Conservation (phyloP, 371 early-diverging fungal species). For the Basidiobolus meristosporus region DNA sequence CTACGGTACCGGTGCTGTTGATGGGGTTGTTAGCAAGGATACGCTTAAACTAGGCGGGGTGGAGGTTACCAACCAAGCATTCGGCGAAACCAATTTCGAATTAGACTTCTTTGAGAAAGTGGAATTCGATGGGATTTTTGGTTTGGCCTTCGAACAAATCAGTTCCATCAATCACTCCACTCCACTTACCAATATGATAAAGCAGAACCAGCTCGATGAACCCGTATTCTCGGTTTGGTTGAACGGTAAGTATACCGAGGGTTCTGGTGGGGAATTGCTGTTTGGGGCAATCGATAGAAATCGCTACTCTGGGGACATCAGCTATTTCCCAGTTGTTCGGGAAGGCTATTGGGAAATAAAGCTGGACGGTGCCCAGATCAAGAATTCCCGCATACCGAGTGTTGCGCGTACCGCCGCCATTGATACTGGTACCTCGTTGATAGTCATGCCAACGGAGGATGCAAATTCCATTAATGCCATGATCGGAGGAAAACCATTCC, state of each 20-base stretch:
- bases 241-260: slow-evolving; percentile 20
- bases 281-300: slow-evolving; percentile 61
- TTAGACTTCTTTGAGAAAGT: slow-evolving; percentile 76
- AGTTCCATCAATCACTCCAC: slow-evolving; percentile 66
- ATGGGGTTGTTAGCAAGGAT: slow-evolving; percentile 77
- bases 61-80: slow-evolving; percentile 38
- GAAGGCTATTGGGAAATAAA: slow-evolving; percentile 90
- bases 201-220: slow-evolving; percentile 46
- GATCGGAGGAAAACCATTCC: too few relatives aligned
- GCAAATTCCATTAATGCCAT: slow-evolving; percentile 12
- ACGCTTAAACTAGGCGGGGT: slow-evolving; percentile 49
- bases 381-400: too few relatives aligned
- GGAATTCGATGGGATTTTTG: slow-evolving; percentile 83
- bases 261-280: slow-evolving; percentile 63
- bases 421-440: slow-evolving; percentile 63
- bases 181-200: slow-evolving; percentile 76
- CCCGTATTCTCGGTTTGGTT: slow-evolving; percentile 73
- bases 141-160: slow-evolving; percentile 67
- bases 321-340: slow-evolving; percentile 60
- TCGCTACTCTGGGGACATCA: slow-evolving; percentile 47
- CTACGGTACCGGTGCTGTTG: slow-evolving; percentile 79
- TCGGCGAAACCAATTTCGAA: slow-evolving; percentile 84
- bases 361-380: too few relatives aligned
- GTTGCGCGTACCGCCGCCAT: slow-evolving; percentile 58
- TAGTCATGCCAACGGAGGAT: slow-evolving; percentile 44